Evolutionary conservation across 768 basidiomycete species (phyloP), one percentile per base, ranked within the genome.

Genomic region (Xerocomus brunneocitrinus): DNA sequence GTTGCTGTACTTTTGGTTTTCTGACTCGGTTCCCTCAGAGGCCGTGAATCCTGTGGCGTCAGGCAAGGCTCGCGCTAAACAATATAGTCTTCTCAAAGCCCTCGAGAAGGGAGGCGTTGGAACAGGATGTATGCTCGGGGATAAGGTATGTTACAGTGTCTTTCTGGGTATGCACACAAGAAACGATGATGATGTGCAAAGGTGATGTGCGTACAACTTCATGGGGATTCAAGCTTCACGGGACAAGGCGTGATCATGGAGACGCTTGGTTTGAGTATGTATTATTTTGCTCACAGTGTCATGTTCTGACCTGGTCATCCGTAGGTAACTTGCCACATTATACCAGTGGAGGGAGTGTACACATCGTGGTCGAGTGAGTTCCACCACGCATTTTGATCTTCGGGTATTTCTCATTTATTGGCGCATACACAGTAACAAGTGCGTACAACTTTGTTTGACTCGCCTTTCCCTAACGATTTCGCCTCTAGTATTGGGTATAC

Each of bases 241-340:
- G 94, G 93, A 0, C 94, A 95, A 66, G 93, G 94, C 2, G 77
- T 95, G 5, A 81, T 94, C 16, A 94, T 92, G 84, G 94, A 95
- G 68, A 78, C 80, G 16, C 75, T 97, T 31, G 90, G 91, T 5
- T 71, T 95, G 50, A 93, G 90, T 84, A 57, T 47, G 86, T 62
- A 6, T 28, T 19, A n/a, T 25, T 22, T 12, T 8, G 27, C 7
- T 34, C 25, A 2, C 22, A 6, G 3, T 46, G 1, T 9, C 40
- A 7, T 40, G 8, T 43, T 56, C 19, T 45, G 46, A 41, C 58
- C n/a, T 16, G 0, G 6, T 49, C 27, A 1, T 48, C 34, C 22
- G 31, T 41, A 90, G 88, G 88, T 61, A 89, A 91, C 62, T 73
- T 97, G 30, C 94, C 94, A 2, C 93, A 95, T 68, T 95, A 84